Evolutionary conservation across 108 stramenopile species (phyloP), one percentile per base, ranked within the genome.

Genomic region (Fistulifera pelliculosa): DNA sequence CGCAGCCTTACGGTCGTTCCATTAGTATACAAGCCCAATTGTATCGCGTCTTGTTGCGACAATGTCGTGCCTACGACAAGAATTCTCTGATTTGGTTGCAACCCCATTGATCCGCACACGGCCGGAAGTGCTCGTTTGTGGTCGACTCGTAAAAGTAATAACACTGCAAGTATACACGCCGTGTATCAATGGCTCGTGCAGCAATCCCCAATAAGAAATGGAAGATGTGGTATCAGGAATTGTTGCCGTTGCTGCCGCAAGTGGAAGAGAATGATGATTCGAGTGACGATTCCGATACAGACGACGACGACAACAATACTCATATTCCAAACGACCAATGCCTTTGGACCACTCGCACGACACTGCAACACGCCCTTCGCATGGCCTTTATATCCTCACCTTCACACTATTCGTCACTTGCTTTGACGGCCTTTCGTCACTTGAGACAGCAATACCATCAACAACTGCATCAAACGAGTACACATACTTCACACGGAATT

Each of bases 381-480:
- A 39, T 21, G n/a, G 57, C 69, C 1, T 70, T 70, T 49, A 55
- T 42, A 5, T 11, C 3, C 11, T 19, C 15, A 18, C 16, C 22
- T 6, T 26, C 55, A 10, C 28, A 15, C 23, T 3, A 17, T 11
- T 4, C 22, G n/a, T 17, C 13, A 24, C 41, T 25, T 14, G 21
- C 50, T 3, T 38, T 39, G 25, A 7, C 27, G 27, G 22, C 42
- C 41, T 16, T 41, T 69, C 13, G 56, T 59, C 14, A 27, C 16
- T 4, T 57, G 38, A 49, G 73, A 66, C 45, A 56, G 65, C 45
- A 47, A 51, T 38, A 61, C 62, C 26, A 41, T 64, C 2, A 64
- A 65, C 18, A 58, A 65, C 14, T 26, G 65, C 17, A 38, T 56
- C 21, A 52, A 59, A 17, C 66, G 64, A 52, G 8, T 50, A 25